Evolutionary conservation across 768 basidiomycete genomes (phyloP), one percentile per base, ranked within the genome.

Genomic region (Phaeotremella fagi): DNA sequence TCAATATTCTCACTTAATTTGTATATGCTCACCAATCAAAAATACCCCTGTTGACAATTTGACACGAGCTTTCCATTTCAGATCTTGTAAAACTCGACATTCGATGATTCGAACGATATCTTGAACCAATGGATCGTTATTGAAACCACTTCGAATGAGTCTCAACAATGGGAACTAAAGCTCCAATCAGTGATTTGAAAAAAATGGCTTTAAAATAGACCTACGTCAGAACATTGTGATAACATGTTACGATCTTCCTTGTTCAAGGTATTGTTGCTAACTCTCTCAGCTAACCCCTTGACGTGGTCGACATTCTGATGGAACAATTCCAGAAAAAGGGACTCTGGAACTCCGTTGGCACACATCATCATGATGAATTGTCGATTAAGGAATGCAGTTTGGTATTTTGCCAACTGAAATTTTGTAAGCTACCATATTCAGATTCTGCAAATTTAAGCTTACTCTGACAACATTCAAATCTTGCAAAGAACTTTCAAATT

Each of bases 331-430:
- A 66, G 47, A 31, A 74, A 63, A 23, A 71, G 48, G 3, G 63
- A 36, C 9, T 60, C 60, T 1, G 64, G 63, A 1, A 74, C 59
- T 1, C 70, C 71, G 28, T 71, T 65, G 0, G 61, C 64, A 16
- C 60, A 63, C 57, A 74, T 64, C 43, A 74, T 61, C 20, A 64
- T 61, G 64, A 74, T 72, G 57, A 72, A 74, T 47, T 74, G 73
- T 20, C 73, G 50, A 48, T 74, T 72, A 41, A 74, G 50, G 49
- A 69, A 68, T 4, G 73, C 73, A 12, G 60, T 55, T 50, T 68
- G 61, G 44, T 66, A 68, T 35, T 68, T 67, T 18, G 71, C 68
- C 45, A 70, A 50, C 71, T 72, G 22, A 4, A 14, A 15, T 31
- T 22, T 20, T 23, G 42, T 66, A 48, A 58, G 55, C 6, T 4